Percentiles rank a stretch among this genome's conserved stretches.
Evolutionary conservation across 768 basidiomycete species (phyloP).

Genomic region (Megacollybia marginata): DNA sequence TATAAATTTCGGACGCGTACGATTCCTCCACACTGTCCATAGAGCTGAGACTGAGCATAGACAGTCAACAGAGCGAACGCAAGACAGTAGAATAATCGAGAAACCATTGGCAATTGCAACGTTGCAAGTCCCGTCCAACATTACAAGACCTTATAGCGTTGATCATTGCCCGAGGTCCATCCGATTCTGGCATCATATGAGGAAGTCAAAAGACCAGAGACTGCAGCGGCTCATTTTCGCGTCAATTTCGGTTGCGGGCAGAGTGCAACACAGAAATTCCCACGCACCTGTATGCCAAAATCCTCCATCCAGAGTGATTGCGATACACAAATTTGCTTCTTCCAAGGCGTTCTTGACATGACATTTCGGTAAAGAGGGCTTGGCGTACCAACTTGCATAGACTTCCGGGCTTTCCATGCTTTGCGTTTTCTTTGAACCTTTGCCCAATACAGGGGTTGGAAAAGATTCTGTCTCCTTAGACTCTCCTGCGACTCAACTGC

Average conservation of each 20-base stretch:
- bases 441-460: no score
- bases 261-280: neutral
- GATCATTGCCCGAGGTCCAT: neutral
- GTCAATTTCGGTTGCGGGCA: neutral
- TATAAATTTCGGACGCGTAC: slow-evolving; percentile 3
- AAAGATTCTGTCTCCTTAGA: no score
- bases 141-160: neutral
- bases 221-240: neutral
- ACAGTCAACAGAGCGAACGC: neutral
- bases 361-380: no score
- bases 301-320: no score
- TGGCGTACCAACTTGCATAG: no score
- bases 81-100: neutral
- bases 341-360: no score
- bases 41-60: slow-evolving; percentile 7
- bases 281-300: no score
- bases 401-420: no score
- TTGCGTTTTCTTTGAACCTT: no score
- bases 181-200: neutral
- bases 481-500: no score
- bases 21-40: slow-evolving; percentile 9
- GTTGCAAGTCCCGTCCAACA: neutral
- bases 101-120: neutral
- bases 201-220: neutral
- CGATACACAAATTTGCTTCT: no score